phyloP scores from a whole-genome alignment of 306 rosid genomes.

The Cicer yamashitae region DNA sequence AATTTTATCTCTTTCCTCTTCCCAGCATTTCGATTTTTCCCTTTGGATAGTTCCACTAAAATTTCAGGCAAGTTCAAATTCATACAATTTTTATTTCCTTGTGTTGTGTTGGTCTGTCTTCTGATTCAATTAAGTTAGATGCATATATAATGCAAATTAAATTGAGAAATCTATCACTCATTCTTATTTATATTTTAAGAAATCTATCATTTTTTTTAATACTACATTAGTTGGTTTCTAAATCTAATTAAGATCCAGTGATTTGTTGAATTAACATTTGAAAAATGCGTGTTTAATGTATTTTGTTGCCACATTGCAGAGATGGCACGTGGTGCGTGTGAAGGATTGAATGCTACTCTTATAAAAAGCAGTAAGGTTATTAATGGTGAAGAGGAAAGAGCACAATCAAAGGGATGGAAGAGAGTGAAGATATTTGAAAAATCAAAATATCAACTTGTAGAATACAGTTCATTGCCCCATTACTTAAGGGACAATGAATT shows the following conservation, averaged over 20 bases:
- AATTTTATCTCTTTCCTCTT: slow-evolving; percentile 22
- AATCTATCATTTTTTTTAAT: too few species aligned
- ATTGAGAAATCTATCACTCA: too few species aligned
- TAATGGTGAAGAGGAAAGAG: slow-evolving; percentile 46
- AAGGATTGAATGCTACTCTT: slow-evolving; percentile 27
- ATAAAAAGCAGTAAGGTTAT: slow-evolving; percentile 5
- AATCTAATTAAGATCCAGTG: too few species aligned
- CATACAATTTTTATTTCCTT: background rate
- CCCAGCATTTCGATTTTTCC: background rate
- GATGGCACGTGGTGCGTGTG: slow-evolving; percentile 44
- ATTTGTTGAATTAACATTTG: background rate
- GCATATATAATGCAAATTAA: background rate
- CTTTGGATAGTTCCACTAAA: background rate
- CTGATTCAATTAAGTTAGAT: slow-evolving; percentile 9
- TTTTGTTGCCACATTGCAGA: slow-evolving; percentile 38
- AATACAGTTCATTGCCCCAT: slow-evolving; percentile 60
- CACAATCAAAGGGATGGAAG: slow-evolving; percentile 39
- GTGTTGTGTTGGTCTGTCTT: background rate
- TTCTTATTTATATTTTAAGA: too few species aligned
- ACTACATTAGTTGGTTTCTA: too few species aligned
- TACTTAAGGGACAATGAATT: slow-evolving; percentile 67
- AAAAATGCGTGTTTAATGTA: slow-evolving; percentile 18
- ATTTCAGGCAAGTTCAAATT: slow-evolving; percentile 44
- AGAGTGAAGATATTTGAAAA: slow-evolving; percentile 52
- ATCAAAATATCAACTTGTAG: slow-evolving; percentile 61